Evolutionary conservation across 1,284 basidiomycete genomes (phyloP).

Genomic region (Earliella scabrosa): DNA sequence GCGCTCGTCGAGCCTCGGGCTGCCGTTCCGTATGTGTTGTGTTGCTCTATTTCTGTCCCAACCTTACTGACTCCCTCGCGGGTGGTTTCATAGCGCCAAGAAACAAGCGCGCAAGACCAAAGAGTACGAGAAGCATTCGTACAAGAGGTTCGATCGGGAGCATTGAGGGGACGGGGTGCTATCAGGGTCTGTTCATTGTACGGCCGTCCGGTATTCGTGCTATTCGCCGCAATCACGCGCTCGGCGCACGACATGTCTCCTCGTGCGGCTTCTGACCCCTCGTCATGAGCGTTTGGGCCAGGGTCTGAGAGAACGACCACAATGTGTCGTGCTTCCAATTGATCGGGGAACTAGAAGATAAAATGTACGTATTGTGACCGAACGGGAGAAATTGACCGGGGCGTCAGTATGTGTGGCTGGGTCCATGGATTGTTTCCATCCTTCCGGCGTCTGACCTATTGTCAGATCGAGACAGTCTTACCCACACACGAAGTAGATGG

Average conservation of each 20-base stretch:
- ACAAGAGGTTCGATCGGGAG: conserved; percentile 74
- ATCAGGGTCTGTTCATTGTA: background rate
- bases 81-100: conserved; percentile 54
- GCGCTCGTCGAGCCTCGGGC: conserved; percentile 78
- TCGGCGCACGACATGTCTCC: too few relatives aligned
- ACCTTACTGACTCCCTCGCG: background rate
- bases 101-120: conserved; percentile 62
- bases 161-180: conserved; percentile 11
- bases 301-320: background rate
- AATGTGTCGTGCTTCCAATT: background rate
- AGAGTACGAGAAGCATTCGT: conserved; percentile 90
- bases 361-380: background rate
- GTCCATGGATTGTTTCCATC: background rate
- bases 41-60: background rate
- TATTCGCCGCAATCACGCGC: too few relatives aligned
- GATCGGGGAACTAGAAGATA: conserved; percentile 2
- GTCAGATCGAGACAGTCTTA: background rate
- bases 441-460: background rate
- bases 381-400: background rate
- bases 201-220: too few relatives aligned
- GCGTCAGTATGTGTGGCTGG: background rate
- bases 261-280: too few relatives aligned
- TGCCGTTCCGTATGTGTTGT: conserved; percentile 66
- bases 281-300: too few relatives aligned
- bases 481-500: background rate